Evolutionary conservation across 2,329 filamentous ascomycete species (phyloP), one percentile per base, ranked within the genome.

Genomic region (Arthrobotrys musiformis): DNA sequence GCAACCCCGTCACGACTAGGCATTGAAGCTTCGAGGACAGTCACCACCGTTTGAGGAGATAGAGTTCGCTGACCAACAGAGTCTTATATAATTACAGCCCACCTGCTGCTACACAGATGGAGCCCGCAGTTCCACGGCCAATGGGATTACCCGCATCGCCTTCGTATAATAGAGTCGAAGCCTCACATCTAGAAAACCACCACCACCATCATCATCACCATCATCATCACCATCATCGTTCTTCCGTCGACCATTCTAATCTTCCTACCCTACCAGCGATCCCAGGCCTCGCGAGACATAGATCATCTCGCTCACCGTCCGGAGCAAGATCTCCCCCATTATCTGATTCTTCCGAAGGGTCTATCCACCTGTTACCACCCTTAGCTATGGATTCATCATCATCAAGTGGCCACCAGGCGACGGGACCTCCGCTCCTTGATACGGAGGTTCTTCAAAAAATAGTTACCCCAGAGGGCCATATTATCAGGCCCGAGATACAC

Each of bases 401-500:
- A 22, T n/a, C 60, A n/a, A 26, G 61, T 9, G 61, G 60, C n/a
- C 73, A 70, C 44, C 73, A 84, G 79, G 81, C 83, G 63, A 86
- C 83, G 78, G 86, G 88, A 33, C 89, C 89, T 54, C 89, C 89
- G 7, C 84, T 90, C 22, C 82, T 84, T 79, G 79, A 84, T 5
- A 84, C 88, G 63, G 85, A 85, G 28, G 86, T 85, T 40, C 85
- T 90, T 63, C 88, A 89, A 44, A 87, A 87, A n/a, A 86, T 93
- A 68, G 86, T 87, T 70, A 91, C 90, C 80, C 85, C 84, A 2
- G 88, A 92, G 56, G 85, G 86, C 1, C 81, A 84, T 1, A 85
- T 86, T 0, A 87, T 95, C 79, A 90, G 90, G 79, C 87, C 92
- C 19, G 90, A 92, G 13, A 92, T 97, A 79, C 87, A 90, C 30